Base-by-base conservation (phyloP, 2,329 filamentous ascomycete species). In the Talaromyces pinophilus region DNA sequence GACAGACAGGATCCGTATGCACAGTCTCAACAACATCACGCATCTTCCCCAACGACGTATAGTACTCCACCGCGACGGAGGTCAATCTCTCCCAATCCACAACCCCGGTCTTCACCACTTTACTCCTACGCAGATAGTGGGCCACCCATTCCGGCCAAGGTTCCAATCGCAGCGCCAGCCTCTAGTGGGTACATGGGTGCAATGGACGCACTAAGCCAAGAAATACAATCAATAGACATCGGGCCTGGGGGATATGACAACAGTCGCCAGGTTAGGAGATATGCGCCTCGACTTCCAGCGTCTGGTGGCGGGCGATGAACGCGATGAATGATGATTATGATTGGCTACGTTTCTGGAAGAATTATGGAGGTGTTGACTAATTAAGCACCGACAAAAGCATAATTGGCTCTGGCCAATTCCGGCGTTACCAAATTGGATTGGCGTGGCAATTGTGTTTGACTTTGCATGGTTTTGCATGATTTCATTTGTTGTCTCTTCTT, bases 201-300 rank as follows among this genome's bases (percentile, higher is more conserved):
- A 71, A 75, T 78, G 78, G 82, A 81, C 67, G 84, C 86, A 5
- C 75, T 89, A 59, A 87, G 85, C 62, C 78, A 86, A 40, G 87
- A 89, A 74, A 78, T 89, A 70, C 84, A 79, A 66, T 78, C 76
- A 6, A 84, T 84, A 68, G 82, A 84, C 67, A 82, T 84, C 65
- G 82, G 82, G 8, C 73, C 74, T 17, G 71, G 73, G 8, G 74
- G 71, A 1, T 75, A 74, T 59, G 78, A 72, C 63, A 67, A 71
- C 28, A 69, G 71, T n/a, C 72, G 76, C 6, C 70, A 71, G 3
- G 70, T 74, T 59, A 72, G 76, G 17, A 76, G 73, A 68, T 78
- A 77, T 55, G 72, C 73, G 4, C 73, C 76, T 19, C 69, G 72
- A 8, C 57, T 71, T 22, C 65, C 72, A 33, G 68, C 72, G 1